These are phyloP conservation scores for Biscogniauxia mediterranea DNA, from an alignment of 2,329 filamentous ascomycete genomes.

Conservation along the genomic window DNA sequence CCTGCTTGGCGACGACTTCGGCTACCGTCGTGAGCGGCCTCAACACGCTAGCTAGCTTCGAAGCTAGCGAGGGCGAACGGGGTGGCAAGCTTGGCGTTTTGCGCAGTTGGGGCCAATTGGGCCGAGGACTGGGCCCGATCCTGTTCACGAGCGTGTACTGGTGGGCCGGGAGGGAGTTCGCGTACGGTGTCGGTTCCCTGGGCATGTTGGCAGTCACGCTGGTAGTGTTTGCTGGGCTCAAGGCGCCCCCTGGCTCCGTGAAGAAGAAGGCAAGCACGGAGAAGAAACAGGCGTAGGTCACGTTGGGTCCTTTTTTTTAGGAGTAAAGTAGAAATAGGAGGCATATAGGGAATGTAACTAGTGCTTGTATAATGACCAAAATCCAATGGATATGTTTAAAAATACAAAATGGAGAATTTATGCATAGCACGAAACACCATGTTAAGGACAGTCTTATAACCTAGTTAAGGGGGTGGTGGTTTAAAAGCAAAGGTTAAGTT, in stretches of 20 bases:
- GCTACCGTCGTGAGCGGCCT: conserved; percentile 93
- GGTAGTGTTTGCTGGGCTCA: conserved; percentile 70
- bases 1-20: conserved; percentile 82
- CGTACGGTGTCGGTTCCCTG: conserved; percentile 76
- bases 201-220: conserved; percentile 75
- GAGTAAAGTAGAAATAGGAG: conserved; percentile 1
- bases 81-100: conserved; percentile 85
- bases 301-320: not conserved
- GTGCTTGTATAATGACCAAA: not conserved
- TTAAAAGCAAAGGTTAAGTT: too few relatives aligned
- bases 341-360: not conserved
- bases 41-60: conserved; percentile 88
- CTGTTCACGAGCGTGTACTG: conserved; percentile 95
- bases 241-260: conserved; percentile 52
- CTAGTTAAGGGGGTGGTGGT: too few relatives aligned
- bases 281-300: conserved; percentile 31
- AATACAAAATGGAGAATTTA: not conserved
- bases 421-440: too few relatives aligned
- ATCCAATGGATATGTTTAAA: not conserved
- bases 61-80: conserved; percentile 75
- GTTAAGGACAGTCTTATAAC: too few relatives aligned
- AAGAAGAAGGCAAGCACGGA: conserved; percentile 17
- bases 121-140: conserved; percentile 80
- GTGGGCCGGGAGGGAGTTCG: conserved; percentile 90
- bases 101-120: conserved; percentile 79